These are phyloP conservation scores for Globisporangium radiosum DNA, from an alignment of 352 stramenopile species.

Conservation along the genomic window DNA sequence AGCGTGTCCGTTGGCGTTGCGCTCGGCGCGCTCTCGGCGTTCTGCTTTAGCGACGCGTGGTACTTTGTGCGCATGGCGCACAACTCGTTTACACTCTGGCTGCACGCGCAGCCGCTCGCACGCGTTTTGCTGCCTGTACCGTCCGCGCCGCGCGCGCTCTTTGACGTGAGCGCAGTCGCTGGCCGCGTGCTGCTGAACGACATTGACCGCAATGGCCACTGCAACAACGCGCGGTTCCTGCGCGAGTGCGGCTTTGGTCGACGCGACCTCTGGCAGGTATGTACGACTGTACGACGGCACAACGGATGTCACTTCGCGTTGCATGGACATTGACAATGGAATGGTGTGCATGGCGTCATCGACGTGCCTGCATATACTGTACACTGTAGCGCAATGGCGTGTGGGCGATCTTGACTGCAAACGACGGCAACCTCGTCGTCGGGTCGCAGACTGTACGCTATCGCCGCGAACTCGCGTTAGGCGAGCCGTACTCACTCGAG, in stretches of 20 bases:
- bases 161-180: conserved; percentile 38
- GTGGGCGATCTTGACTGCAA: conserved; percentile 49
- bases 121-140: conserved; percentile 6
- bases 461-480: conserved; percentile 68
- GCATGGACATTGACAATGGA: neutral
- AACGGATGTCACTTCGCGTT: neutral
- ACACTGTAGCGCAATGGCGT: conserved; percentile 53
- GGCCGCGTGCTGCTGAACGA: conserved; percentile 51
- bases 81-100: conserved; percentile 17
- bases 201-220: conserved; percentile 84
- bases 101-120: conserved; percentile 16
- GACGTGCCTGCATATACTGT: conserved; percentile 5
- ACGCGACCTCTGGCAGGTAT: conserved; percentile 75
- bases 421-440: conserved; percentile 72
- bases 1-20: conserved; percentile 19
- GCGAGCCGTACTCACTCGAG: conserved; percentile 61
- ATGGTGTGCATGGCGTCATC: neutral
- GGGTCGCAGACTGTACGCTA: conserved; percentile 78
- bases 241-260: conserved; percentile 80
- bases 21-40: conserved; percentile 39
- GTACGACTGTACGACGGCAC: neutral
- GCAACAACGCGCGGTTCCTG: conserved; percentile 80
- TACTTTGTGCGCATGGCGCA: conserved; percentile 67
- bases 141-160: conserved; percentile 32
- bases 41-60: conserved; percentile 70